Percentiles rank a stretch among this genome's conserved stretches.
These are phyloP conservation scores for Amorphotheca resinae DNA, from an alignment of 495 filamentous ascomycete species.

Conservation along the genomic window DNA sequence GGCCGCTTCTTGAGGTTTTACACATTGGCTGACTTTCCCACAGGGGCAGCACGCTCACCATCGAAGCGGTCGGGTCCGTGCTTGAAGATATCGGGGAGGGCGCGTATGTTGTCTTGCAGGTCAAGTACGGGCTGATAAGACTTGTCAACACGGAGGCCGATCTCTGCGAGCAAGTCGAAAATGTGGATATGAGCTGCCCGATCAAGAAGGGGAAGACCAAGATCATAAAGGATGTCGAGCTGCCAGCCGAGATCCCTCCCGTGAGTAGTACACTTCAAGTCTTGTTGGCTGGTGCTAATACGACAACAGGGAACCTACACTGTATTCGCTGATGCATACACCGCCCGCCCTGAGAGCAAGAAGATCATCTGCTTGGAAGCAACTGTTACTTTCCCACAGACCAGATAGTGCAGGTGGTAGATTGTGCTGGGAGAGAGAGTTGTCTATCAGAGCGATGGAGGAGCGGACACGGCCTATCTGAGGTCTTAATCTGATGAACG, in stretches of 20 bases:
- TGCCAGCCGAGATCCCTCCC: slow-evolving; percentile 81
- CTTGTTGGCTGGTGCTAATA: slow-evolving; percentile 1
- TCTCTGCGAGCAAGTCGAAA: slow-evolving; percentile 76
- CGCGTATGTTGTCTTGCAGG: slow-evolving; percentile 64
- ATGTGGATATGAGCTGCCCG: slow-evolving; percentile 83
- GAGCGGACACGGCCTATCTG: no score
- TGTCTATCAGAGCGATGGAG: neutral
- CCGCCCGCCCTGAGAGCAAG: slow-evolving; percentile 36
- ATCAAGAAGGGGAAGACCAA: slow-evolving; percentile 60
- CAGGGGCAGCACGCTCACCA: slow-evolving; percentile 69
- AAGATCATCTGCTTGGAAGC: slow-evolving; percentile 78
- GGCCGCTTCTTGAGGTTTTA: neutral
- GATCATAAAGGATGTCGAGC: slow-evolving; percentile 67
- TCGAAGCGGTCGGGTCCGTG: slow-evolving; percentile 64
- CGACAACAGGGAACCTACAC: slow-evolving; percentile 67
- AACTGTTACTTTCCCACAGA: slow-evolving; percentile 32
- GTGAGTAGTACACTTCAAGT: slow-evolving; percentile 39
- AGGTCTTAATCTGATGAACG: no score
- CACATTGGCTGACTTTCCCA: neutral
- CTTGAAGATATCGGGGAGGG: slow-evolving; percentile 56
- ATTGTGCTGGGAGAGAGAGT: neutral
- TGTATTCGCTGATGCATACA: slow-evolving; percentile 75
- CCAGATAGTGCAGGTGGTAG: neutral
- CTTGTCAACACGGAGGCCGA: slow-evolving; percentile 67
- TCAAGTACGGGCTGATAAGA: slow-evolving; percentile 90